These are phyloP conservation scores for Knufia fluminis DNA, from an alignment of 2,329 filamentous ascomycete genomes.

Conservation along the genomic window DNA sequence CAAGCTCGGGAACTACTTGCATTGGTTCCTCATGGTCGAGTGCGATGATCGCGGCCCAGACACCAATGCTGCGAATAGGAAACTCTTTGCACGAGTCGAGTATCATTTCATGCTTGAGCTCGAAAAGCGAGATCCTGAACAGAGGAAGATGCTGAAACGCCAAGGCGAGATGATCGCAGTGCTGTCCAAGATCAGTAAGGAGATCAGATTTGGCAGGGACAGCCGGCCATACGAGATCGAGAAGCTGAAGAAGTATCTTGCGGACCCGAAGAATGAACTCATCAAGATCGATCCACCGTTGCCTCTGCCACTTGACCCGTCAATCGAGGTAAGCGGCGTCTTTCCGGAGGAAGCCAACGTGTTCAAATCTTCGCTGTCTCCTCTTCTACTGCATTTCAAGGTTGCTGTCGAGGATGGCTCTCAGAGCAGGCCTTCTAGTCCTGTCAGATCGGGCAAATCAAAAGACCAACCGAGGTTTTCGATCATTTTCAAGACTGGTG, in stretches of 20 bases:
- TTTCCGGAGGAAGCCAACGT: constrained; percentile 78
- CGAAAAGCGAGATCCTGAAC: constrained; percentile 62
- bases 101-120: constrained; percentile 93
- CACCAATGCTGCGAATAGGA: constrained; percentile 60
- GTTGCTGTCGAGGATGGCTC: constrained; percentile 40
- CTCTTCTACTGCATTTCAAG: constrained; percentile 83
- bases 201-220: constrained; percentile 72
- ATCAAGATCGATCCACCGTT: constrained; percentile 73
- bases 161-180: constrained; percentile 86
- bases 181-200: constrained; percentile 77
- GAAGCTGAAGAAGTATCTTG: constrained; percentile 70
- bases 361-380: constrained; percentile 90
- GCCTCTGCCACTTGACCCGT: constrained; percentile 79
- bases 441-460: constrained; percentile 7
- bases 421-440: constrained; percentile 20
- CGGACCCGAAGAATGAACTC: constrained; percentile 85
- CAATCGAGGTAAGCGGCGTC: constrained; percentile 67
- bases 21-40: constrained; percentile 99
- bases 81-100: constrained; percentile 84
- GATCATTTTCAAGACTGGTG: constrained; percentile 93
- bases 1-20: constrained; percentile 84
- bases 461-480: constrained; percentile 64
- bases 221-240: constrained; percentile 74
- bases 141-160: constrained; percentile 65
- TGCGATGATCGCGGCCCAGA: constrained; percentile 74